Evolutionary conservation across 192 early-diverging fungal species (phyloP).

Genomic region (Coemansia sp.): DNA sequence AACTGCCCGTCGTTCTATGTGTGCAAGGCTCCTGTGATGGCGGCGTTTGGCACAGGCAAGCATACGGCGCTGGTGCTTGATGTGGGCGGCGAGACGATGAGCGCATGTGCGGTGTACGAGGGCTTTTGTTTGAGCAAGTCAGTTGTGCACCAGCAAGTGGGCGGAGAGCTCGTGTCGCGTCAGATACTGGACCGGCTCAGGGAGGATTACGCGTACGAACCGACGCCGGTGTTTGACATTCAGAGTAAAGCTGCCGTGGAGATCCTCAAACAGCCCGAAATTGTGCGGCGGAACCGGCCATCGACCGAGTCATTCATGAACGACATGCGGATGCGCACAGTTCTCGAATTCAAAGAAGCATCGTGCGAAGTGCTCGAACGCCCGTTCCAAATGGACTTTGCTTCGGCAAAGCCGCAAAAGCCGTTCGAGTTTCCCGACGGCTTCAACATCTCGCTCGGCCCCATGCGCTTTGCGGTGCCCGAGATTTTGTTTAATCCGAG

Average conservation of each 20-base stretch:
- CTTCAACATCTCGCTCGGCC: slow-evolving; percentile 79
- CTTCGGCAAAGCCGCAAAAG: slow-evolving; percentile 69
- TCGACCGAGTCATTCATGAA: slow-evolving; percentile 62
- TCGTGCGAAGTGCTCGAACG: slow-evolving; percentile 74
- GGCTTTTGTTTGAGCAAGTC: slow-evolving; percentile 94
- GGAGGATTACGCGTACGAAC: slow-evolving; percentile 59
- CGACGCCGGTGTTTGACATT: slow-evolving; percentile 85
- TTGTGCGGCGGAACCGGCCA: slow-evolving; percentile 23
- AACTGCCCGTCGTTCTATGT: slow-evolving; percentile 91
- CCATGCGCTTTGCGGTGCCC: slow-evolving; percentile 76
- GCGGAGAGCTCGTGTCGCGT: slow-evolving; percentile 78
- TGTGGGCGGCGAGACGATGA: slow-evolving; percentile 84
- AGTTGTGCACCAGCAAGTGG: slow-evolving; percentile 62
- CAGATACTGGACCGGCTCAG: slow-evolving; percentile 69
- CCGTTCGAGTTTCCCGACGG: slow-evolving; percentile 95
- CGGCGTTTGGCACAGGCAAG: slow-evolving; percentile 88
- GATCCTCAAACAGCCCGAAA: slow-evolving; percentile 63
- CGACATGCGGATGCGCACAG: slow-evolving; percentile 70
- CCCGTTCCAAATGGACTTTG: slow-evolving; percentile 20
- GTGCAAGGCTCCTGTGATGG: slow-evolving; percentile 86
- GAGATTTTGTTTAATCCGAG: slow-evolving; percentile 87
- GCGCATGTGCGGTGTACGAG: slow-evolving; percentile 94
- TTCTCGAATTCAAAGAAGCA: slow-evolving; percentile 94
- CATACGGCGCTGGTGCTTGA: slow-evolving; percentile 90
- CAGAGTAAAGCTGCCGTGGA: slow-evolving; percentile 73